Percentiles rank a stretch among this genome's conserved stretches.
Evolutionary conservation across 2,329 filamentous ascomycete genomes (phyloP).

Genomic region (Colletotrichum noveboracense): DNA sequence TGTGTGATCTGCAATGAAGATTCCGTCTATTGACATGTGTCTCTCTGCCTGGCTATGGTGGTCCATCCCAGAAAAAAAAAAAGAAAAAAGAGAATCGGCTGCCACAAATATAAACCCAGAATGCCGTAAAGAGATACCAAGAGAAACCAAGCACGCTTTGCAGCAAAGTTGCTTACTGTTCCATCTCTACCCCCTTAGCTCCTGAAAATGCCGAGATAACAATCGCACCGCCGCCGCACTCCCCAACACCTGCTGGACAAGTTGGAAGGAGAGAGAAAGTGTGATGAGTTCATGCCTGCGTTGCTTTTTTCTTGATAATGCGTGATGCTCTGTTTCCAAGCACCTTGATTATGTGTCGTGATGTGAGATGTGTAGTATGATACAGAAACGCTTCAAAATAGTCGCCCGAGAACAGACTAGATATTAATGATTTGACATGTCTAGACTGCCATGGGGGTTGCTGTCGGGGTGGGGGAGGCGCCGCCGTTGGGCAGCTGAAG

Average conservation of each 20-base stretch:
- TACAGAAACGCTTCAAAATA: not conserved
- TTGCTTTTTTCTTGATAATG: not conserved
- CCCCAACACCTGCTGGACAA: slow-evolving; percentile 20
- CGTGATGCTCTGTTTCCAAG: not conserved
- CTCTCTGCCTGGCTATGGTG: not conserved
- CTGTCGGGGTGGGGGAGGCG: slow-evolving; percentile 8
- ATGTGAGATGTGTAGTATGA: slow-evolving; percentile 5
- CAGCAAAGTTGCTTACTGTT: not conserved
- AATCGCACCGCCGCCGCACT: slow-evolving; percentile 18
- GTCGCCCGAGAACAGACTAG: not conserved
- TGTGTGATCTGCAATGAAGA: not conserved
- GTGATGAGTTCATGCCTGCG: slow-evolving; percentile 14
- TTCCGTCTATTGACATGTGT: slow-evolving; percentile 14
- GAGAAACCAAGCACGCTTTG: slow-evolving; percentile 7
- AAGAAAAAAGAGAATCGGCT: not conserved
- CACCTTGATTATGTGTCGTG: slow-evolving; percentile 11
- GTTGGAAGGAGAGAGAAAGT: slow-evolving; percentile 16
- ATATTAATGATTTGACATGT: not conserved
- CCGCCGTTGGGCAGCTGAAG: slow-evolving; percentile 48
- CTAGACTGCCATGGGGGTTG: slow-evolving; percentile 15
- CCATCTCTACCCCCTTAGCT: slow-evolving; percentile 10
- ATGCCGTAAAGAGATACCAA: not conserved
- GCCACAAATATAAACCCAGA: not conserved
- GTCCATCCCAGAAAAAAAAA: not conserved
- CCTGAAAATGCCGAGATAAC: slow-evolving; percentile 21